Base-by-base conservation (phyloP, 1,284 basidiomycete genomes). In the Apiotrichum sp. region DNA sequence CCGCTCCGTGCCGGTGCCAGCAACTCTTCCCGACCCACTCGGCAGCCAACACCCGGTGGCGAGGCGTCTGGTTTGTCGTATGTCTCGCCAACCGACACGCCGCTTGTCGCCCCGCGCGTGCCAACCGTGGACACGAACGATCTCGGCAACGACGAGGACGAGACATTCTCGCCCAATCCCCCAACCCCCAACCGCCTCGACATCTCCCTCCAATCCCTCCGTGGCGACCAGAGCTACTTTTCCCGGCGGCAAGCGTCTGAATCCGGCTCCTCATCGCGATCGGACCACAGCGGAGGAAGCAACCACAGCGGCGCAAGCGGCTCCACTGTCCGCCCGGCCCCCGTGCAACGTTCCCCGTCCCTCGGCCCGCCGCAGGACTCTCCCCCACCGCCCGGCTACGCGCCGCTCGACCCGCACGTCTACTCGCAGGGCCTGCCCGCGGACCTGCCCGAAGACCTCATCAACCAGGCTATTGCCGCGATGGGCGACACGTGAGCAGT, bases 101-200 rank as follows among this genome's bases (percentile, higher is more conserved):
- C 71, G 0, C 59, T 56, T 4, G 58, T 72, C 31, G 64, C 64
- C 38, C 63, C 70, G 16, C 63, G 68, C 5, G 62, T 68, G 1
- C 71, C 69, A 2, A 56, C 64, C 2, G 57, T 60, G 42, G 63
- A 66, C 47, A 47, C 47, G 16, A 39, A 38, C 46, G 65, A 63
- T 16, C 56, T 67, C 11, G 62, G 65, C 46, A 59, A 62, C 9
- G 57, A 61, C 52, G 68, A 58, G 50, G 62, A 60, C 50, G 38
- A 48, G 14, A 44, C 46, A 8, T 44, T 50, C 10, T 54, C 56
- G 10, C 78, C 78, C 57, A 82, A 82, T 62, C 80, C 80, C 13
- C 81, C 80, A 0, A 82, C 81, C 32, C 81, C 81, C 0, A 79
- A 80, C 55, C 64, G 78, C 31, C 68, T 81, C 5, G 81, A 82